These are phyloP conservation scores for Coniochaeta sp. DNA, from an alignment of 2,329 filamentous ascomycete species.

Conservation along the genomic window DNA sequence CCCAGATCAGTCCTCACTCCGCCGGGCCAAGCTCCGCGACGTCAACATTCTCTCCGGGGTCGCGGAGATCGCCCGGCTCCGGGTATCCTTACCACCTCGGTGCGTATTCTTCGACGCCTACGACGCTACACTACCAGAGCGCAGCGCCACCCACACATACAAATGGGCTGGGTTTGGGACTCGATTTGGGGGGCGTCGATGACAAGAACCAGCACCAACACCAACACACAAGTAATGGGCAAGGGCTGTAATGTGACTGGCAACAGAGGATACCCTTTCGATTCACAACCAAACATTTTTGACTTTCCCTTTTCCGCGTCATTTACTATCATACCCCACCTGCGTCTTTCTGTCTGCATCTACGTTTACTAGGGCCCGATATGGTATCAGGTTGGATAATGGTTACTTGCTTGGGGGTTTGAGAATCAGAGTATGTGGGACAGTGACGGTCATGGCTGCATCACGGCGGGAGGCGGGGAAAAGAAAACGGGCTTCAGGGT, in stretches of 20 bases:
- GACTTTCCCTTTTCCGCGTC: not conserved
- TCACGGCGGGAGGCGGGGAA: not conserved
- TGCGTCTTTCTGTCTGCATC: not conserved
- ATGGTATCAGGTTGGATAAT: not conserved
- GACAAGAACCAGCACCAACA: not conserved
- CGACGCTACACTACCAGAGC: slow-evolving; percentile 2
- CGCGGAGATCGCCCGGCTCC: slow-evolving; percentile 7
- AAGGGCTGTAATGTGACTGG: not conserved
- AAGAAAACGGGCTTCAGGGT: not conserved
- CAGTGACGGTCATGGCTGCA: not conserved
- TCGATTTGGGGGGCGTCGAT: not conserved
- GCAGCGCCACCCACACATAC: not conserved
- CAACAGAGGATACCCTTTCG: not conserved
- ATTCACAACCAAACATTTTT: not conserved
- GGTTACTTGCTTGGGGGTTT: not conserved
- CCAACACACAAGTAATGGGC: not conserved
- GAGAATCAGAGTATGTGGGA: not conserved
- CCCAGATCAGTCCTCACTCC: slow-evolving; percentile 7
- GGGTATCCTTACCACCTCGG: slow-evolving; percentile 4
- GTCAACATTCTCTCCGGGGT: slow-evolving; percentile 11
- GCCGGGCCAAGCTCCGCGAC: slow-evolving; percentile 8
- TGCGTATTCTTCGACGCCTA: slow-evolving; percentile 3
- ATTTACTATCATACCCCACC: not conserved
- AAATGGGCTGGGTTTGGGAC: not conserved
- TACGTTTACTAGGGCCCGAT: not conserved